Evolutionary conservation across 441 rosid genomes (phyloP).

Genomic region (Euphorbia corollata): DNA sequence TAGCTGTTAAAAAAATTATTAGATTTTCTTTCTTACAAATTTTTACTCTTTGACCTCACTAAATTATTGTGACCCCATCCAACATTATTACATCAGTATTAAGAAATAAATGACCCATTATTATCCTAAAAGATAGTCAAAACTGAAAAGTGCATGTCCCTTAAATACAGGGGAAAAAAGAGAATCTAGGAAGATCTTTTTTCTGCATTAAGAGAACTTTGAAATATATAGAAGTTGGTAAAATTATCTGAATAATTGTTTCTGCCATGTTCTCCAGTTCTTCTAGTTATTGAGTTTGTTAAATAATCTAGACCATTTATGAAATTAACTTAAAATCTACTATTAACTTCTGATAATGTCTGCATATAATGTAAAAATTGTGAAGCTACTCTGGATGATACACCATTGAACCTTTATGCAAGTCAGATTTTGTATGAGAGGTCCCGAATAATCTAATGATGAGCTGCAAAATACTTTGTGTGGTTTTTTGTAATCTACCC

Average conservation of each 20-base stretch:
- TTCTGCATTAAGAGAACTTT: not conserved
- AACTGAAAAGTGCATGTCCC: constrained; percentile 2
- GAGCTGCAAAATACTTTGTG: not conserved
- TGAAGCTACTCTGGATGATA: not conserved
- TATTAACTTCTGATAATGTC: not conserved
- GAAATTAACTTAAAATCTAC: not conserved
- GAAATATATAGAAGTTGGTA: not conserved
- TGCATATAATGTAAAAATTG: not conserved
- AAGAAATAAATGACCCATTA: constrained; percentile 6
- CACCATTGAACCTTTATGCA: not conserved
- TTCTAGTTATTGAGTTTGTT: not conserved
- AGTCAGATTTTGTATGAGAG: not conserved
- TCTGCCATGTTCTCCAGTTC: not conserved
- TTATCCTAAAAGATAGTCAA: constrained; percentile 6
- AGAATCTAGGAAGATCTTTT: not conserved
- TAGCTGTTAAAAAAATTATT: not conserved
- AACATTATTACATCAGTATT: not conserved
- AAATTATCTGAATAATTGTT: not conserved
- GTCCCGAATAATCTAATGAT: not conserved
- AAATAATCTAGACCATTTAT: not conserved
- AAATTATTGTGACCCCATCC: constrained; percentile 6
- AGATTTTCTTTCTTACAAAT: not conserved
- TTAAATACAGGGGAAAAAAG: not conserved
- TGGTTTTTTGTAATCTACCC: not conserved
- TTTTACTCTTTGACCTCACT: constrained; percentile 7